A percentile compares a stretch with the other conserved stretches of the same genome.
Evolutionary conservation across 2,329 filamentous ascomycete species (phyloP).

Genomic region (Arthrinium puccinioides): DNA sequence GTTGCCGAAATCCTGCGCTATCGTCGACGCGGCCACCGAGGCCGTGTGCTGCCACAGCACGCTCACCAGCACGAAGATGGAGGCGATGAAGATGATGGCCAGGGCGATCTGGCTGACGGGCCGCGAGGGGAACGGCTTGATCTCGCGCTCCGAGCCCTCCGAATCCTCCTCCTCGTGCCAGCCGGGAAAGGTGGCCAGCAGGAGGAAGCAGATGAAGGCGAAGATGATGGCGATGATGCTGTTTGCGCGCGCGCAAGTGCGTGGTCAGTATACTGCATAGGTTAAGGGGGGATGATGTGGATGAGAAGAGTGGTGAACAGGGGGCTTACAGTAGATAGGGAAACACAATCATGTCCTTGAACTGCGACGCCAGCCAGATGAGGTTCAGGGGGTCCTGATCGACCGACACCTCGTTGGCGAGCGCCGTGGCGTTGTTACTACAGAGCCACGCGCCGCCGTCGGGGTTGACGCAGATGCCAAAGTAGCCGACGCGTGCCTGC

Average conservation of each 20-base stretch:
- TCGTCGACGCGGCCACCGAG: conserved; percentile 87
- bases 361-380: conserved; percentile 93
- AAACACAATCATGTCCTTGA: conserved; percentile 98
- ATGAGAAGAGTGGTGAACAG: too few relatives aligned
- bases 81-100: conserved; percentile 79
- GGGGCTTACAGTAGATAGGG: conserved; percentile 80
- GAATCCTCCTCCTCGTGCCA: conserved; percentile 91
- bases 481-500: conserved; percentile 92
- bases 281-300: background rate
- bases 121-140: conserved; percentile 88
- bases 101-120: conserved; percentile 89
- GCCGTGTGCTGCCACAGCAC: conserved; percentile 91
- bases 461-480: conserved; percentile 92
- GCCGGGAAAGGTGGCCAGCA: conserved; percentile 92
- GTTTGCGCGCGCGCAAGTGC: too few relatives aligned
- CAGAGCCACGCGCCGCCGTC: conserved; percentile 89
- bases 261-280: conserved; percentile 10
- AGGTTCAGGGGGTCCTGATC: conserved; percentile 95
- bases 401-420: conserved; percentile 81
- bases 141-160: conserved; percentile 75
- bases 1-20: conserved; percentile 47
- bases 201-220: conserved; percentile 89
- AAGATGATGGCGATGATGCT: conserved; percentile 97
- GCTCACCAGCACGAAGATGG: conserved; percentile 66
- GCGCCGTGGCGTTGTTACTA: conserved; percentile 90